Evolutionary conservation across 192 early-diverging fungal species (phyloP).

Genomic region (Coemansia sp.): DNA sequence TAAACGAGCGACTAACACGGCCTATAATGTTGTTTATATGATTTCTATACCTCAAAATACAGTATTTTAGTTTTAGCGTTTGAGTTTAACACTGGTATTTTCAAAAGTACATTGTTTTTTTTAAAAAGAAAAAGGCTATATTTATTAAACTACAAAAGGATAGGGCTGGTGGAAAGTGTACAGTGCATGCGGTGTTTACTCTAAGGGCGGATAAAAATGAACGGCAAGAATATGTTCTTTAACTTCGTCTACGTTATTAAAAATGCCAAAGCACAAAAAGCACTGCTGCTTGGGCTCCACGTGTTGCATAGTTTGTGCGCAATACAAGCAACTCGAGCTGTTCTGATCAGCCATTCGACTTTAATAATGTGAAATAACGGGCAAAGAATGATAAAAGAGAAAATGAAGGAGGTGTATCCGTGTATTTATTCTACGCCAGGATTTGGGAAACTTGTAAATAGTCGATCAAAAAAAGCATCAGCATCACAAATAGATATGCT

Average conservation of each 20-base stretch:
- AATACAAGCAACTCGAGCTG: neutral
- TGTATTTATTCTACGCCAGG: neutral
- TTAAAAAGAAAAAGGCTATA: neutral
- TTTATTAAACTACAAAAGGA: neutral
- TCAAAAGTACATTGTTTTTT: too few species aligned
- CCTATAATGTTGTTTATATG: neutral
- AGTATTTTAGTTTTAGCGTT: neutral
- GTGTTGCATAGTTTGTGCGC: neutral
- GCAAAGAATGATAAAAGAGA: neutral
- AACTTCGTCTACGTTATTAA: slow-evolving; percentile 31
- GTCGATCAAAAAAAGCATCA: neutral
- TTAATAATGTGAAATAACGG: neutral
- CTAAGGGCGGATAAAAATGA: slow-evolving; percentile 41
- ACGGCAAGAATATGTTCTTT: slow-evolving; percentile 30
- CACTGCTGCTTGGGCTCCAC: slow-evolving; percentile 24
- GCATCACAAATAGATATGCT: slow-evolving; percentile 2
- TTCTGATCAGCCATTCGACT: neutral
- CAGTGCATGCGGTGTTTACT: slow-evolving; percentile 6
- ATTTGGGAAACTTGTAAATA: neutral
- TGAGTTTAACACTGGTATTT: neutral
- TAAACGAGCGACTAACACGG: neutral
- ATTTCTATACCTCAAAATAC: neutral
- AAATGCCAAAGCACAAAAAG: slow-evolving; percentile 28
- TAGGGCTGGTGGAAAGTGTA: too few species aligned
- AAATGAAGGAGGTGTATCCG: neutral